Base-by-base conservation (phyloP, 352 stramenopile genomes). In the Phytophthora pinifolia region DNA sequence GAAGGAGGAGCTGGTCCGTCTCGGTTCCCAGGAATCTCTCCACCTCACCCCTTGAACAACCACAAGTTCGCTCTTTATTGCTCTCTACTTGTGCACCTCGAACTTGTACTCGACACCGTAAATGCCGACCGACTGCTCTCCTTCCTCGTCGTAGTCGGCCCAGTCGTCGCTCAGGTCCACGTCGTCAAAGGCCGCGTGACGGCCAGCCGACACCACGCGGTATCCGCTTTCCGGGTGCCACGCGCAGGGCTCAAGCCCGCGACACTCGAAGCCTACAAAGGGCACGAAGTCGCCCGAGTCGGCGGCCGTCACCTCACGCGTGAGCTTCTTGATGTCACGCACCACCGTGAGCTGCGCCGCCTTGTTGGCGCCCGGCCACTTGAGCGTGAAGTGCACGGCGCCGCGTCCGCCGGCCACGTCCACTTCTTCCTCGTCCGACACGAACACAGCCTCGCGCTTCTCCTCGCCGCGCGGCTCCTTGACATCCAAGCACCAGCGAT, bases 291-390 rank as follows among this genome's bases (percentile, higher is more conserved):
- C 68, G 25, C 79, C 83, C 31, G 76, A 89, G 61, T 92, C 83
- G 1, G 80, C 66, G 9, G 37, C 75, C 9, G 57, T 69, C 18
- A 94, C 52, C 1, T 57, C 62, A 22, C 82, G 78, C 55, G 81
- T 92, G 54, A 92, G 74, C 51, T 92, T 93, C 70, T 94, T 96
- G n/a, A 92, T 66, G 60, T 93, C 82, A 29, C 82, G 80, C 44
- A 94, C 71, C 30, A 96, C 82, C 37, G 80, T 92, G 55, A 96
- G 70, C 62, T 92, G 78, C 58, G 76, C 72, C 32, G 84, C 67
- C 54, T 93, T 93, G 50, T 79, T 90, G 18, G 85, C 72, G 39
- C 86, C 86, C 2, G 84, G 86, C 82, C 82, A 96, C 74, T 90
- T 94, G 58, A 96, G 73, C 46, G 85, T 61, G 32, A 94, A 96